phyloP scores from a whole-genome alignment of 306 rosid species.

The Cicer yamashitae region DNA sequence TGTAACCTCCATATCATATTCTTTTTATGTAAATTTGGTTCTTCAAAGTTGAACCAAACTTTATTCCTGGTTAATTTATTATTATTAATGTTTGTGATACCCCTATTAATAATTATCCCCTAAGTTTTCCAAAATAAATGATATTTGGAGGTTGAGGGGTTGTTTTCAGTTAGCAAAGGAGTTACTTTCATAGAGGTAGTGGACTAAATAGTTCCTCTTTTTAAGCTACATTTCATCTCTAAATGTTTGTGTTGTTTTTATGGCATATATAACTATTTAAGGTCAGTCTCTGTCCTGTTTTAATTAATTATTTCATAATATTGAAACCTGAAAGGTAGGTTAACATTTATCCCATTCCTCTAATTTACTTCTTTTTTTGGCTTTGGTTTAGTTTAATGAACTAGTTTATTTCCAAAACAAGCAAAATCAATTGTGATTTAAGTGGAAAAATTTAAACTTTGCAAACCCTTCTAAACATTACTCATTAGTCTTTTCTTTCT shows the following conservation, averaged over 20 bases:
- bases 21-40: slow-evolving; percentile 41
- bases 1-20: slow-evolving; percentile 30
- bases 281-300: slow-evolving; percentile 49
- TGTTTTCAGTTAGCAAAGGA: slow-evolving; percentile 64
- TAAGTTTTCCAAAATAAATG: neutral
- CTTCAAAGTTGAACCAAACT: slow-evolving; percentile 30
- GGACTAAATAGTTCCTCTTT: slow-evolving; percentile 43
- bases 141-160: slow-evolving; percentile 55
- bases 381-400: slow-evolving; percentile 31
- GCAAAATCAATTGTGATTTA: slow-evolving; percentile 14
- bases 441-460: slow-evolving; percentile 4
- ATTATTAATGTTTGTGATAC: slow-evolving; percentile 17
- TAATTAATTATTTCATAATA: slow-evolving; percentile 30
- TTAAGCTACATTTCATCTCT: slow-evolving; percentile 46
- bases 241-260: slow-evolving; percentile 42
- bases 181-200: slow-evolving; percentile 58
- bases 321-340: slow-evolving; percentile 16
- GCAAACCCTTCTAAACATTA: slow-evolving; percentile 12
- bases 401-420: slow-evolving; percentile 39
- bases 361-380: slow-evolving; percentile 34
- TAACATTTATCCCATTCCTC: slow-evolving; percentile 33
- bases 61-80: slow-evolving; percentile 14
- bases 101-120: neutral
- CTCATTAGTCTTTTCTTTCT: slow-evolving; percentile 39
- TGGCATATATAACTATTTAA: slow-evolving; percentile 36